phyloP scores from a whole-genome alignment of 495 filamentous ascomycete genomes.

The Xanthoparmelia taractica region DNA sequence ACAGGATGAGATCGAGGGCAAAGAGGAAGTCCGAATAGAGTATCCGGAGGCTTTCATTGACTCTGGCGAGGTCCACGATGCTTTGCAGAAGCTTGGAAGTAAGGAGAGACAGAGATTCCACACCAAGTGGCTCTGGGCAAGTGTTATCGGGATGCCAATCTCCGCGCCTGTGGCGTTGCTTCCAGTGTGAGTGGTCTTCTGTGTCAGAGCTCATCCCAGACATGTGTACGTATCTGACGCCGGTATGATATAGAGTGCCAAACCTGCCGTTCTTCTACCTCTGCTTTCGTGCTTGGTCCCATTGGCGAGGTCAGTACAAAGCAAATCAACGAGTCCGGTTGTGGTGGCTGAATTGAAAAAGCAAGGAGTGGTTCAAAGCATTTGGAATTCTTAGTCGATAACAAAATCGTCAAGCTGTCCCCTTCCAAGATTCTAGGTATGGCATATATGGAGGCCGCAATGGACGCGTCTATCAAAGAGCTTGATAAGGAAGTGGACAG shows the following conservation, averaged over 20 bases:
- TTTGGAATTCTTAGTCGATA: constrained; percentile 67
- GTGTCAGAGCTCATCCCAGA: background rate
- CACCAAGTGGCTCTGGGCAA: constrained; percentile 66
- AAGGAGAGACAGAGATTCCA: constrained; percentile 78
- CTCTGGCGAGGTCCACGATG: constrained; percentile 47
- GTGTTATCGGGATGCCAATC: constrained; percentile 75
- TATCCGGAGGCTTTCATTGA: constrained; percentile 67
- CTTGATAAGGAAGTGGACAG: constrained; percentile 14
- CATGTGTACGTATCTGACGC: background rate
- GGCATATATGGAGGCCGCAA: constrained; percentile 49
- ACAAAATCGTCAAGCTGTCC: constrained; percentile 54
- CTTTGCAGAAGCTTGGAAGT: constrained; percentile 54
- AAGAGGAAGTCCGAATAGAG: constrained; percentile 63
- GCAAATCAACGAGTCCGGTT: background rate
- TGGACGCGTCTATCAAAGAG: constrained; percentile 29
- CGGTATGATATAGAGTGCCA: constrained; percentile 53
- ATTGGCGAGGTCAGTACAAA: constrained; percentile 50
- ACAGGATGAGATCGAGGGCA: constrained; percentile 54
- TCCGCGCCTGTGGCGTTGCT: constrained; percentile 71
- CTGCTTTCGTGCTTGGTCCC: constrained; percentile 67
- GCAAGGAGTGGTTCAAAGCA: constrained; percentile 81
- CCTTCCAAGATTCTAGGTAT: constrained; percentile 61
- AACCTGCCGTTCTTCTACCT: constrained; percentile 99
- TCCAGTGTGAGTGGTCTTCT: constrained; percentile 59
- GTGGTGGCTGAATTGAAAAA: constrained; percentile 22